A percentile compares a stretch with the other conserved stretches of the same genome.
Evolutionary conservation across 192 early-diverging fungal genomes (phyloP).

Genomic region (Lunasporangiospora selenospora): DNA sequence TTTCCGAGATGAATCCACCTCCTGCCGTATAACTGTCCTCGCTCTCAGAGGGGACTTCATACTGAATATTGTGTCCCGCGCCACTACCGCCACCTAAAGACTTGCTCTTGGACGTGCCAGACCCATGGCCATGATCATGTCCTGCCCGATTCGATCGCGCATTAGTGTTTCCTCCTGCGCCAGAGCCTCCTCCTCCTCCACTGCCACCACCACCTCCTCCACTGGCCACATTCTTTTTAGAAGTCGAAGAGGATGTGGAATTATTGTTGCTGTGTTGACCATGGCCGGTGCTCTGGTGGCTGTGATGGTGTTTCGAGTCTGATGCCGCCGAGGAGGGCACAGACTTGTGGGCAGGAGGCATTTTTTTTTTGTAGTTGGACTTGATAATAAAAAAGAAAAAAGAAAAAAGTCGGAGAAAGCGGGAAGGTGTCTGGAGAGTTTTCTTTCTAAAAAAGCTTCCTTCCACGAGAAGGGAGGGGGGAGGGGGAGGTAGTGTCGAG

Average conservation of each 20-base stretch:
- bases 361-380: background rate
- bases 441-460: too few relatives aligned
- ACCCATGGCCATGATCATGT: too few relatives aligned
- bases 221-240: too few relatives aligned
- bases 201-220: background rate
- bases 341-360: constrained; percentile 3
- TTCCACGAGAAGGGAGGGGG: too few relatives aligned
- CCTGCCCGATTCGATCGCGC: too few relatives aligned
- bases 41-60: constrained; percentile 25
- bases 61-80: background rate
- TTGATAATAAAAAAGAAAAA: too few relatives aligned
- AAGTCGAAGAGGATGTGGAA: too few relatives aligned
- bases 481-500: too few relatives aligned
- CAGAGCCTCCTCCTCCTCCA: background rate
- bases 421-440: too few relatives aligned
- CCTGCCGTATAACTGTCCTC: constrained; percentile 35
- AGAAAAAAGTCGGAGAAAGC: too few relatives aligned
- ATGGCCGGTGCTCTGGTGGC: background rate
- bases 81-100: too few relatives aligned
- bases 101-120: too few relatives aligned
- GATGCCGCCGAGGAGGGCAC: constrained; percentile 4
- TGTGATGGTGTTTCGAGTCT: constrained; percentile 4
- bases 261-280: background rate
- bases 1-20: constrained; percentile 42
- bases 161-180: background rate